Conservation (phyloP, 2,329 filamentous ascomycete species). For the Stromatinia cepivora region DNA sequence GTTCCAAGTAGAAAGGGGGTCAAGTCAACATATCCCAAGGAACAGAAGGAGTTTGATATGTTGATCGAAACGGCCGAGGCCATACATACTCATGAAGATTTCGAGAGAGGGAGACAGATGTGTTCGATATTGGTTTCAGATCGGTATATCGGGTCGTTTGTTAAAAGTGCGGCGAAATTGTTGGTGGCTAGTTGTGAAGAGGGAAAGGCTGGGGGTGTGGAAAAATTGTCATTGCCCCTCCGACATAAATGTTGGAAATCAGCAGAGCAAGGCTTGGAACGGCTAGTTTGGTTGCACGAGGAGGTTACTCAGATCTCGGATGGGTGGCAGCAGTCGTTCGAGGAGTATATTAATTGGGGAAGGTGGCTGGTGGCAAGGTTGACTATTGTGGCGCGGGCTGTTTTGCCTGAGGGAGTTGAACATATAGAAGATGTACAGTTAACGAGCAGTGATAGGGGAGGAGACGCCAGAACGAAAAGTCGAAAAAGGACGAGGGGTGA, state of each 20-base stretch:
- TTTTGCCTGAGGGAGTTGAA: neutral
- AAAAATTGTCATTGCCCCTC: neutral
- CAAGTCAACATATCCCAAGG: neutral
- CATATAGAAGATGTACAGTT: too few relatives aligned
- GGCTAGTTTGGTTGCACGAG: neutral
- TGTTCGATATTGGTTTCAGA: neutral
- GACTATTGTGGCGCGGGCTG: neutral
- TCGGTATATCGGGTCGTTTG: slow-evolving; percentile 5
- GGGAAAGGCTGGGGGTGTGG: neutral
- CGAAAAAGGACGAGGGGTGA: neutral
- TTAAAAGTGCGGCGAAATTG: neutral
- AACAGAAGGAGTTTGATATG: slow-evolving; percentile 10
- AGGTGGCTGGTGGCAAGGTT: neutral
- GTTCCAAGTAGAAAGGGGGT: neutral
- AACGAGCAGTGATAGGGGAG: neutral
- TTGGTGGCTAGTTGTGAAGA: neutral
- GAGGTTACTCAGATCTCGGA: neutral
- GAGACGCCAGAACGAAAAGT: neutral
- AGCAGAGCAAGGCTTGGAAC: neutral
- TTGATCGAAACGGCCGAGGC: neutral
- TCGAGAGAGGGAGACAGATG: neutral
- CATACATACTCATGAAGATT: neutral
- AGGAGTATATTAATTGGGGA: neutral
- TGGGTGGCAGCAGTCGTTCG: neutral
- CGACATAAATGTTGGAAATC: neutral